Base-by-base conservation (phyloP, 805 yeast species). In the Barnettozyma wickerhamii region DNA sequence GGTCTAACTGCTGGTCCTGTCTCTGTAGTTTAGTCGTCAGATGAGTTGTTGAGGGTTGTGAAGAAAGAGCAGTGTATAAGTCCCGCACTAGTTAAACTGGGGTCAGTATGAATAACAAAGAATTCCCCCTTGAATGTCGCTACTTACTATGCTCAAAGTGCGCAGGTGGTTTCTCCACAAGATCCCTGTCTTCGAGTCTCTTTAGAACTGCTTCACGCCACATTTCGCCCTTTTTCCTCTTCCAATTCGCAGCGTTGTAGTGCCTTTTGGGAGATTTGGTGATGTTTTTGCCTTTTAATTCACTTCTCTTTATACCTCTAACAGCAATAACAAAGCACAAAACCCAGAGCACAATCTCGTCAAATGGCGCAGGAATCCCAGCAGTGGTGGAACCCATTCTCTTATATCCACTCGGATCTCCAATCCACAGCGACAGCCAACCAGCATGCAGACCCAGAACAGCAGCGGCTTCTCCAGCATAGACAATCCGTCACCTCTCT, bases 1-100 rank as follows among this genome's bases (percentile, higher is more conserved):
- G 60, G 1, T 48, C 42, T n/a, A 53, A 45, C 29, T 59, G 64
- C 26, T 59, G 60, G 2, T 43, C 32, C 32, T 56, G 52, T 10
- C 45, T 35, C 35, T 55, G 46, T 37, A 57, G 47, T 49, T 64
- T 61, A 9, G 26, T 23, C 12, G 26, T 23, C 12, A 23, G 12
- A 23, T 23, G 26, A 2, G 26, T 23, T 9, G 26, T 23, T 23
- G 26, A 23, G 26, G 30, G 47, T 52, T 20, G 56, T 45, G 43
- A 63, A 46, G 24, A 38, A 37, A 10, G 50, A 46, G n/a, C 63
- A 48, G 9, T 12, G 26, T 23, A 23, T 9, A 23, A 12, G 9
- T 12, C 12, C 12, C n/a, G 58, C 49, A 12, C 52, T 55, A 19
- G 56, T 52, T 30, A 68, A n/a, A n/a, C n/a, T n/a, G n/a, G n/a